phyloP scores from a whole-genome alignment of 2,329 filamentous ascomycete genomes.

The Claviceps africana region DNA sequence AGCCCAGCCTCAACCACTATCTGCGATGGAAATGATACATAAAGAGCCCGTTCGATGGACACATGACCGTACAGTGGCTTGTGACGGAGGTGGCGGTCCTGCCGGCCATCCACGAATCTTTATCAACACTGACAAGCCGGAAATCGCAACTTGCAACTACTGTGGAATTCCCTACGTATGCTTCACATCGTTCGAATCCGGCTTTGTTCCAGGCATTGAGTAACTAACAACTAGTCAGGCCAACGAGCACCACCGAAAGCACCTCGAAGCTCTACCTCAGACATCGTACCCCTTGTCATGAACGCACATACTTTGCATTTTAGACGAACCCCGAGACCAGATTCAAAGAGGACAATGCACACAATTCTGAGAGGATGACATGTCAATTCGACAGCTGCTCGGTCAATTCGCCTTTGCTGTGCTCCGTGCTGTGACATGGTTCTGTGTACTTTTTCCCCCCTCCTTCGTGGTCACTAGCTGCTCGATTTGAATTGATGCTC shows the following conservation, averaged over 20 bases:
- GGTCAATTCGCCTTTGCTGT: background rate
- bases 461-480: background rate
- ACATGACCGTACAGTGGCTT: conserved; percentile 66
- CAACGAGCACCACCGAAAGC: conserved; percentile 73
- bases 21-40: conserved; percentile 93
- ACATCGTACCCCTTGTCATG: conserved; percentile 67
- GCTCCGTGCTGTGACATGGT: background rate
- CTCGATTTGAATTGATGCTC: background rate
- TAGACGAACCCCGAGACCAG: background rate
- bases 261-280: conserved; percentile 67
- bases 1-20: conserved; percentile 65
- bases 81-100: conserved; percentile 84
- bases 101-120: conserved; percentile 85
- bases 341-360: background rate
- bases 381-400: background rate
- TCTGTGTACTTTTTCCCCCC: background rate
- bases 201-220: background rate
- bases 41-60: conserved; percentile 90
- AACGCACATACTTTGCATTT: conserved; percentile 6
- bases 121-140: conserved; percentile 95
- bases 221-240: conserved; percentile 40
- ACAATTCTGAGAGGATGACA: background rate
- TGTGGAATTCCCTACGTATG: conserved; percentile 88
- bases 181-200: background rate
- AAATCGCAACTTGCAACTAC: conserved; percentile 83